Conservation (phyloP, 2,329 filamentous ascomycete species). For the Colletotrichum theobromicola region DNA sequence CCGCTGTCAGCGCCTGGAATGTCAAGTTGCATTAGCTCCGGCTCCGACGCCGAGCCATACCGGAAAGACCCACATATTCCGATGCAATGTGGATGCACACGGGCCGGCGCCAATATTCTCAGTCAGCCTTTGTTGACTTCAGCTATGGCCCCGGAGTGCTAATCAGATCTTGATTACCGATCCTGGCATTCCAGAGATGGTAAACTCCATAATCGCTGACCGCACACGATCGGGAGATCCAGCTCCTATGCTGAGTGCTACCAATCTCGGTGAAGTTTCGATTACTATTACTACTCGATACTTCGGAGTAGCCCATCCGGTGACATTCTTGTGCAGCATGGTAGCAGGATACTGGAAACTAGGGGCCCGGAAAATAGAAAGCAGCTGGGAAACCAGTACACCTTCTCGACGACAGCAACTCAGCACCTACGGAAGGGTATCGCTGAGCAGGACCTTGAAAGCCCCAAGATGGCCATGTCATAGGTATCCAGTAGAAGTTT, state of each 20-base stretch:
- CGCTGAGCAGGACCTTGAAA: neutral
- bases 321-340: neutral
- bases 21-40: neutral
- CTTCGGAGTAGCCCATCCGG: neutral
- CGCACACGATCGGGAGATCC: neutral
- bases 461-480: neutral
- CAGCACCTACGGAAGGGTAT: neutral
- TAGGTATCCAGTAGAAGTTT: neutral
- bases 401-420: neutral
- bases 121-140: neutral
- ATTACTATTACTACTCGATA: neutral
- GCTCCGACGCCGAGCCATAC: neutral
- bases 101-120: neutral
- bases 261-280: neutral
- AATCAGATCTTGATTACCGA: neutral
- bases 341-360: neutral
- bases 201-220: neutral
- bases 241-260: neutral
- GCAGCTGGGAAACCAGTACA: neutral
- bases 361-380: neutral
- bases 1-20: neutral
- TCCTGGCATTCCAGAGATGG: neutral
- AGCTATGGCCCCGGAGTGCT: neutral
- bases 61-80: neutral
- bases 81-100: neutral